Evolutionary conservation across 371 early-diverging fungal species (phyloP).

Genomic region (Rhizopus delemar): DNA sequence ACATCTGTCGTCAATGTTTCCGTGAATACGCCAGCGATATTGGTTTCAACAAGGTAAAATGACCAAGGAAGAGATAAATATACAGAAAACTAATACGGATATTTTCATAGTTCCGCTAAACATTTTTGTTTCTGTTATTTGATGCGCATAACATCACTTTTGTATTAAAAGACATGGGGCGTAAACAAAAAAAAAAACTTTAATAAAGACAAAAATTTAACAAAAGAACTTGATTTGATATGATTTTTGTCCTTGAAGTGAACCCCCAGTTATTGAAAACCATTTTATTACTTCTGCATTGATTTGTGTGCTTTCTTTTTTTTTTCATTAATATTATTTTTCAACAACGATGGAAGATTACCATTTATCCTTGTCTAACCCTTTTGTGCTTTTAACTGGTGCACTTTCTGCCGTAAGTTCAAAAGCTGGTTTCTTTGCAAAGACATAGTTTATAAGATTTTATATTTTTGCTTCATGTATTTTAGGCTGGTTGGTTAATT

Average conservation of each 20-base stretch:
- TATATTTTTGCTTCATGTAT: too few species aligned
- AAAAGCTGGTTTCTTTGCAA: not conserved
- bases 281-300: not conserved
- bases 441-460: too few species aligned
- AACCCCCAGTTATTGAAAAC: constrained; percentile 10
- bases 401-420: constrained; percentile 17
- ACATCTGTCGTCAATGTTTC: constrained; percentile 99
- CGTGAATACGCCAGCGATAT: constrained; percentile 98
- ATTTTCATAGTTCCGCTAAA: constrained; percentile 22
- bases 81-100: not conserved
- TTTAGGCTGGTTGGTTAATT: constrained; percentile 68
- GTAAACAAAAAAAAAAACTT: not conserved
- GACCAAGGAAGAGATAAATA: not conserved
- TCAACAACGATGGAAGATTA: constrained; percentile 13
- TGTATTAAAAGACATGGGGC: not conserved
- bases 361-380: constrained; percentile 17
- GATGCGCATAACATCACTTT: not conserved
- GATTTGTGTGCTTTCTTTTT: constrained; percentile 4
- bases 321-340: not conserved
- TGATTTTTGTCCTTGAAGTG: constrained; percentile 13
- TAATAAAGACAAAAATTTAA: constrained; percentile 2
- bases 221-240: constrained; percentile 7
- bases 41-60: constrained; percentile 63
- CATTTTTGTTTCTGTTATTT: not conserved
- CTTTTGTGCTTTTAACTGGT: constrained; percentile 13